Evolutionary conservation across 2,329 filamentous ascomycete genomes (phyloP).

Genomic region (Colletotrichum sp.): DNA sequence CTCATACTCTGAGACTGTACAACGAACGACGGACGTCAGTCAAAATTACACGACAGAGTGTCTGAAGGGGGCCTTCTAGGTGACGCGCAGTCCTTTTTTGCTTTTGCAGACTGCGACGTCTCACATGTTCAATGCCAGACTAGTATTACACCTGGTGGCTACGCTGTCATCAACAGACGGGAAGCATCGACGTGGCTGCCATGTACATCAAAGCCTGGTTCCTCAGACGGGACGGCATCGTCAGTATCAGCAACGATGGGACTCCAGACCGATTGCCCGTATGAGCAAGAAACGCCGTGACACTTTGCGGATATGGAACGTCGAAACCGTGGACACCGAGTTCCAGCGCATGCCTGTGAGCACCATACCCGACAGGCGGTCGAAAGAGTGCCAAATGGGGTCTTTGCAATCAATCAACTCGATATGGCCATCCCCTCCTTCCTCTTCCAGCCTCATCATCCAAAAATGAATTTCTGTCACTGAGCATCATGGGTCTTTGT

Average conservation of each 20-base stretch:
- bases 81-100: not conserved
- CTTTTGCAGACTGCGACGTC: not conserved
- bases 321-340: not conserved
- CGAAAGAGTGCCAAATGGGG: not conserved
- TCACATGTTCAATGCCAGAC: not conserved
- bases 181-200: not conserved
- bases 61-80: not conserved
- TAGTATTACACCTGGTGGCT: not conserved
- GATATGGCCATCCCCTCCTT: not conserved
- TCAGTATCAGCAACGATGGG: not conserved
- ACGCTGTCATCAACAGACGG: not conserved
- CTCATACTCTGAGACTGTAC: not conserved
- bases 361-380: not conserved
- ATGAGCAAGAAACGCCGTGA: not conserved
- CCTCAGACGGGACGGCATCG: not conserved
- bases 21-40: not conserved
- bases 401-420: not conserved
- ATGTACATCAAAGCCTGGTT: not conserved
- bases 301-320: not conserved
- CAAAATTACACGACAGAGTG: not conserved
- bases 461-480: not conserved
- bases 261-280: not conserved
- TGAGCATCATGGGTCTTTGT: not conserved
- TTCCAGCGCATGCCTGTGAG: not conserved
- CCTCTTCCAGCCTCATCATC: not conserved